Percentiles rank a stretch among this genome's conserved stretches.
Evolutionary conservation across 1,284 basidiomycete species (phyloP).

Genomic region (Ceratobasidium sp.): DNA sequence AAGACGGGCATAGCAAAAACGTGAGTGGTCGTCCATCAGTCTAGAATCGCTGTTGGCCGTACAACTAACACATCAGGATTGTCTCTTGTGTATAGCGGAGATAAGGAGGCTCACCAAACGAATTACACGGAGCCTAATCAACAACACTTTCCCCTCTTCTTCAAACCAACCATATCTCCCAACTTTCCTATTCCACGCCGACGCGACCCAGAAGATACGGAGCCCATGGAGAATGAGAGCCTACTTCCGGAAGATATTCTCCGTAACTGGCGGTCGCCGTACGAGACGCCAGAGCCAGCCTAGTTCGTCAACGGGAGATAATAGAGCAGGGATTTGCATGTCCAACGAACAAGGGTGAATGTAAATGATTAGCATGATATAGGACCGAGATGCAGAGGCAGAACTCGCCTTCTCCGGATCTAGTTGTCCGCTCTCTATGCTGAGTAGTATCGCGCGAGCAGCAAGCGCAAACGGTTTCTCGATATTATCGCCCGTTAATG

Average conservation of each 20-base stretch:
- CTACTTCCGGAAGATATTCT: conserved; percentile 77
- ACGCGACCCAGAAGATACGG: conserved; percentile 45
- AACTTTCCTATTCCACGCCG: conserved; percentile 53
- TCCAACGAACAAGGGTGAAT: neutral
- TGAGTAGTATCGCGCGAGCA: conserved; percentile 90
- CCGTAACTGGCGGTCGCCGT: conserved; percentile 92
- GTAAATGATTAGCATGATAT: neutral
- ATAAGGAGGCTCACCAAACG: neutral
- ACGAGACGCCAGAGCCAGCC: conserved; percentile 93
- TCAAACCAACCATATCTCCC: conserved; percentile 55
- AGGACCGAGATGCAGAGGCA: neutral
- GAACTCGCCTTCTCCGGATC: conserved; percentile 82
- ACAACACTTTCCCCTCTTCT: conserved; percentile 54
- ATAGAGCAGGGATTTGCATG: neutral
- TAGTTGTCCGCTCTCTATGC: conserved; percentile 90
- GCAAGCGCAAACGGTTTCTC: conserved; percentile 93
- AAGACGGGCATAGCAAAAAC: neutral
- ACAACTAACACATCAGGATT: too few relatives aligned
- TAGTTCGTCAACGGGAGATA: neutral
- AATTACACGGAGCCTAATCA: conserved; percentile 47
- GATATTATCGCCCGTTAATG: conserved; percentile 92
- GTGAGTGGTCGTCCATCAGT: too few relatives aligned
- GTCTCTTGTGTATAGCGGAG: too few relatives aligned
- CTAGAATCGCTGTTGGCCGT: too few relatives aligned
- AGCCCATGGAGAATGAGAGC: conserved; percentile 49